Conservation (phyloP, 2,329 filamentous ascomycete genomes). For the Magnaporthiopsis incrustans region DNA sequence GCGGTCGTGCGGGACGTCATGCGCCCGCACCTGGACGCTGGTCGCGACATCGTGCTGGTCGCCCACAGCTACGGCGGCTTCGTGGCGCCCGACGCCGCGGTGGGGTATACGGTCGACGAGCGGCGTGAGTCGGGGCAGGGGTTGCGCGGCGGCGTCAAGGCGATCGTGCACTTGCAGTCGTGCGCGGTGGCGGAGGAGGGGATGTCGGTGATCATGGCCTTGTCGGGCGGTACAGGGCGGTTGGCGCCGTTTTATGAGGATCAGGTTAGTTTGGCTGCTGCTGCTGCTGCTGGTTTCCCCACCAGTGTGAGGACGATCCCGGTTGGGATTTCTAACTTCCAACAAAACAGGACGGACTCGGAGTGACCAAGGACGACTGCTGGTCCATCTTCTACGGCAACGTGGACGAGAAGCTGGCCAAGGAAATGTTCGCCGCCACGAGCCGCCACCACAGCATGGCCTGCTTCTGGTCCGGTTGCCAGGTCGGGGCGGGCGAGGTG, state of each 20-base stretch:
- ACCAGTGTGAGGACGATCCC: not conserved
- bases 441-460: not conserved
- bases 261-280: not conserved
- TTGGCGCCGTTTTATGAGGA: not conserved
- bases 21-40: not conserved
- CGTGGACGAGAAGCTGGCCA: not conserved
- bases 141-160: slow-evolving; percentile 20
- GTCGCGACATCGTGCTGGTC: slow-evolving; percentile 11
- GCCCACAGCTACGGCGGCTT: slow-evolving; percentile 23
- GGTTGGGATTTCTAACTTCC: not conserved
- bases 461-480: not conserved
- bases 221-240: not conserved
- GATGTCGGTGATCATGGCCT: not conserved
- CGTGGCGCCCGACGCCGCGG: slow-evolving; percentile 18
- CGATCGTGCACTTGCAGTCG: slow-evolving; percentile 19
- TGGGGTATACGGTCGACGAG: slow-evolving; percentile 21
- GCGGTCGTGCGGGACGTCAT: not conserved
- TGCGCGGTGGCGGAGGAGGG: slow-evolving; percentile 14
- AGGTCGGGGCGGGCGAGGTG: not conserved
- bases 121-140: slow-evolving; percentile 16
- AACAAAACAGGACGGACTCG: not conserved
- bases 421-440: not conserved
- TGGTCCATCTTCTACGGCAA: not conserved
- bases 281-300: too few relatives aligned
- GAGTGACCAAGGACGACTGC: not conserved